A percentile compares a stretch with the other conserved stretches of the same genome.
Conservation (phyloP, 345 rosid genomes). For the Sisymbrium irio region DNA sequence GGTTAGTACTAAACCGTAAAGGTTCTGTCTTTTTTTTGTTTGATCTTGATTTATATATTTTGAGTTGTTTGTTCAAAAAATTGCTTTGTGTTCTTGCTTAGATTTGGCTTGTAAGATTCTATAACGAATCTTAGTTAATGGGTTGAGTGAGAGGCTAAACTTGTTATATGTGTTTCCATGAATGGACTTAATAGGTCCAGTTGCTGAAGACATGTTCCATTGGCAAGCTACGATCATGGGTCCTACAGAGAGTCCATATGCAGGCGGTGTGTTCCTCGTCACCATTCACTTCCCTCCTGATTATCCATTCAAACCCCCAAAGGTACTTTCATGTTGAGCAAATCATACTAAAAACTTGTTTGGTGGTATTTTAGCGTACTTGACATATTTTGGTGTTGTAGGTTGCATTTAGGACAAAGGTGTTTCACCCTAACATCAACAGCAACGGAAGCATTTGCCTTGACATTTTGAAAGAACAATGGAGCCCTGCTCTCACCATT, state of each 20-base stretch:
- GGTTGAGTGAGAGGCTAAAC: background rate
- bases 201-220: slow-evolving; percentile 31
- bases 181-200: slow-evolving; percentile 16
- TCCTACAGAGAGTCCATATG: slow-evolving; percentile 23
- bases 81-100: background rate
- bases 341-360: background rate
- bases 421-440: slow-evolving; percentile 28
- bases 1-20: slow-evolving; percentile 24
- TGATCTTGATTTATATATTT: background rate
- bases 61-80: too few relatives aligned
- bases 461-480: slow-evolving; percentile 28
- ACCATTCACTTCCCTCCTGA: slow-evolving; percentile 53
- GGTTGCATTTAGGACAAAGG: slow-evolving; percentile 31
- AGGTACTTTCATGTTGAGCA: background rate
- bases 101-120: background rate
- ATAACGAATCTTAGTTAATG: background rate
- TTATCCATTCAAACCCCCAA: slow-evolving; percentile 36
- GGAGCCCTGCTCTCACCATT: slow-evolving; percentile 31
- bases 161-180: background rate
- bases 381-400: background rate
- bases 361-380: background rate
- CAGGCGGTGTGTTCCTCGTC: slow-evolving; percentile 29
- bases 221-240: slow-evolving; percentile 29
- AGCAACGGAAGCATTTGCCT: slow-evolving; percentile 32
- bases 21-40: background rate